phyloP scores from a whole-genome alignment of 139 green algal species.

The Volvox reticuliferus region DNA sequence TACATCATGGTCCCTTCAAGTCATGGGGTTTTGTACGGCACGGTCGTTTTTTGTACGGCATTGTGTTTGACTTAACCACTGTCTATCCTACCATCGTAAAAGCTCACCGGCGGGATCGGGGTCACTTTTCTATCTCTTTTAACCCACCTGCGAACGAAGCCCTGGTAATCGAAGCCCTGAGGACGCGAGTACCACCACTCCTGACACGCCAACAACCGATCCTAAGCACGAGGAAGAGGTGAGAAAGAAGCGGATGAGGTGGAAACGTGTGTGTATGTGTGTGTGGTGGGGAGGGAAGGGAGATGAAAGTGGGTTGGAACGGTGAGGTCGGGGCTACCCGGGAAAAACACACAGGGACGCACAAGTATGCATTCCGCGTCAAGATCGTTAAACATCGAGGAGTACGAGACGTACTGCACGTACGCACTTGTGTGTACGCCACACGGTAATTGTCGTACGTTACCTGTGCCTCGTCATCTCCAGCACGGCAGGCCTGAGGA shows the following conservation, averaged over 20 bases:
- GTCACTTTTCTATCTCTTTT: too few species aligned
- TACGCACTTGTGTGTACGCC: not conserved
- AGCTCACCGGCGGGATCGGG: too few species aligned
- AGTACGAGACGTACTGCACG: not conserved
- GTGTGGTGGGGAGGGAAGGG: not conserved
- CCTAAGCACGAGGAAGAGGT: not conserved
- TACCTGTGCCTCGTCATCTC: slow-evolving; percentile 11
- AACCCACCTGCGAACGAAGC: slow-evolving; percentile 11
- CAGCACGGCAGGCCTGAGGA: slow-evolving; percentile 13
- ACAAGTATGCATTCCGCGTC: too few species aligned
- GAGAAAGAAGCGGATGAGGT: not conserved
- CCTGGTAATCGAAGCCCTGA: slow-evolving; percentile 28
- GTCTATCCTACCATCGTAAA: too few species aligned
- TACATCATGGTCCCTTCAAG: too few species aligned
- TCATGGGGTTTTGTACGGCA: too few species aligned
- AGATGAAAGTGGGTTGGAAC: too few species aligned
- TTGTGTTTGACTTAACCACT: too few species aligned
- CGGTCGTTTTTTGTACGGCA: too few species aligned
- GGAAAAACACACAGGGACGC: too few species aligned
- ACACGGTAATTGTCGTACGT: not conserved
- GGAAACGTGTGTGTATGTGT: not conserved
- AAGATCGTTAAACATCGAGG: too few species aligned
- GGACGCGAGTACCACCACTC: slow-evolving; percentile 43
- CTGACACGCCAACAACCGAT: slow-evolving; percentile 19
- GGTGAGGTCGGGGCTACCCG: too few species aligned